These are phyloP conservation scores for Cyphellophora attinorum DNA, from an alignment of 2,329 filamentous ascomycete genomes.

Conservation along the genomic window DNA sequence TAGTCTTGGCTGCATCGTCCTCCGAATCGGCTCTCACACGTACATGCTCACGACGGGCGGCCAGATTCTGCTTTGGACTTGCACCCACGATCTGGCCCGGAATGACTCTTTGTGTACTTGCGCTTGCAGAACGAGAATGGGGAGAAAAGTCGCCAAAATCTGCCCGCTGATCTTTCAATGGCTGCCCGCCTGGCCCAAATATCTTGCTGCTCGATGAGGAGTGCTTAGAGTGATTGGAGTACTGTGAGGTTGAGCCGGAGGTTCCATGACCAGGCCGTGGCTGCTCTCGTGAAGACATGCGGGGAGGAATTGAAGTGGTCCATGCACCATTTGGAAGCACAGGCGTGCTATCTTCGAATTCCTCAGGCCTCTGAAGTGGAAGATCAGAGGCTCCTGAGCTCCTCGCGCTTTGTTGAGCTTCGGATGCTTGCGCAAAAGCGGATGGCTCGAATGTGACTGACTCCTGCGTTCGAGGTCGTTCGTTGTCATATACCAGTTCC, in stretches of 20 bases:
- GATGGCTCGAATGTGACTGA: conserved; percentile 1
- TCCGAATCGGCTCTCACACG: conserved; percentile 14
- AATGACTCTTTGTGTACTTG: conserved; percentile 6
- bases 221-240: conserved; percentile 6
- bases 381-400: neutral
- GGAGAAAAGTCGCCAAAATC: conserved; percentile 3
- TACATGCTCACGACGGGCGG: conserved; percentile 13
- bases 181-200: conserved; percentile 4
- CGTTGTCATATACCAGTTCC: too few relatives aligned
- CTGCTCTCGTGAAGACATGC: neutral
- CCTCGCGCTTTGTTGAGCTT: neutral
- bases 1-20: conserved; percentile 36
- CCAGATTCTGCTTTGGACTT: conserved; percentile 10
- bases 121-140: conserved; percentile 12
- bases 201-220: conserved; percentile 8
- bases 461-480: neutral
- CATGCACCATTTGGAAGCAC: neutral
- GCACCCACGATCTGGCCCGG: conserved; percentile 3
- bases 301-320: neutral
- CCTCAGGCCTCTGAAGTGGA: neutral
- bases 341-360: neutral
- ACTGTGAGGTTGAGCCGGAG: neutral
- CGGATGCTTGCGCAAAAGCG: neutral
- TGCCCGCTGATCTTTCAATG: conserved; percentile 1
- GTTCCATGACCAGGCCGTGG: neutral